These are phyloP conservation scores for Lasiosphaeria hispida DNA, from an alignment of 495 filamentous ascomycete genomes.

Conservation along the genomic window DNA sequence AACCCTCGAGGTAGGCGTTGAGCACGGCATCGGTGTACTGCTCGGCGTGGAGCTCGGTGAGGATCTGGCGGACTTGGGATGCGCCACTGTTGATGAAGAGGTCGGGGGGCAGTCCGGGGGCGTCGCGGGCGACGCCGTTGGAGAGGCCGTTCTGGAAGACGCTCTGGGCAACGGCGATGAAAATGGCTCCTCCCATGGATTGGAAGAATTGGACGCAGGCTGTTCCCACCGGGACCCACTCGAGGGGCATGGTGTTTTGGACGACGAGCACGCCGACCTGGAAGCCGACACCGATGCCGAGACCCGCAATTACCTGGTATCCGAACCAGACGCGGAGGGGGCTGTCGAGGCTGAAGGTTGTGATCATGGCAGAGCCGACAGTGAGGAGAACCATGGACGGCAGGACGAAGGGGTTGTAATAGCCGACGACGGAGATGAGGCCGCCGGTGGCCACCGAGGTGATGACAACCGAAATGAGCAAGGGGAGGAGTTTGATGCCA, in stretches of 20 bases:
- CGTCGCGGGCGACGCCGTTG: constrained; percentile 23
- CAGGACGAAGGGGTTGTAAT: constrained; percentile 52
- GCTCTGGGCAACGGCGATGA: constrained; percentile 62
- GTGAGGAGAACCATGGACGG: constrained; percentile 43
- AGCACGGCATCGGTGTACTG: constrained; percentile 34
- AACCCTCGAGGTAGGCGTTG: constrained; percentile 43
- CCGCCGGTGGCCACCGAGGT: constrained; percentile 44
- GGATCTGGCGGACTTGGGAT: constrained; percentile 38
- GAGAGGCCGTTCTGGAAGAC: constrained; percentile 64
- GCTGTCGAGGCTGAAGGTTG: constrained; percentile 46
- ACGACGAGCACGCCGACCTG: constrained; percentile 54
- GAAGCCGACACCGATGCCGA: constrained; percentile 46
- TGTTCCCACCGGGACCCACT: constrained; percentile 61
- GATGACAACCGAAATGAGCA: constrained; percentile 66
- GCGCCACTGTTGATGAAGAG: constrained; percentile 47
- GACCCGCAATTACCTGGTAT: constrained; percentile 50
- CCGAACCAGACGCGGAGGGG: constrained; percentile 50
- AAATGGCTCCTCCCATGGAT: constrained; percentile 66
- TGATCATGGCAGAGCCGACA: constrained; percentile 51
- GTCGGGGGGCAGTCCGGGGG: constrained; percentile 31
- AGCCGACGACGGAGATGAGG: constrained; percentile 45
- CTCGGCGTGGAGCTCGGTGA: constrained; percentile 28
- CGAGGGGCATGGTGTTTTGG: constrained; percentile 43
- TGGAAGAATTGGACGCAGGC: constrained; percentile 67
- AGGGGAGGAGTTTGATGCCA: constrained; percentile 75